Conservation (phyloP, 306 rosid species). For the Pterocarpus macrocarpus region DNA sequence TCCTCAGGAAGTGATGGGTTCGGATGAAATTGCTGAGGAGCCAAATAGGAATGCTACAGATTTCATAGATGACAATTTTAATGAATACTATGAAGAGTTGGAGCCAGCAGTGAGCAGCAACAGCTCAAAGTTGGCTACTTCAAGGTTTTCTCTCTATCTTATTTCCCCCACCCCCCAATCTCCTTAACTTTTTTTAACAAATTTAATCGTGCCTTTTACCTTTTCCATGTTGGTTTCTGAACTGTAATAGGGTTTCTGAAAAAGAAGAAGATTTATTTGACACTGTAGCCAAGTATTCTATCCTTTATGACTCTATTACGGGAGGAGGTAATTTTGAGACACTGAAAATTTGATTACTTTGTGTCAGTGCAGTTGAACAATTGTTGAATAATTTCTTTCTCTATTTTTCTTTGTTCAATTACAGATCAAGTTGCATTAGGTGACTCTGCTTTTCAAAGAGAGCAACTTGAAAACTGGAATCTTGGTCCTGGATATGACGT, state of each 20-base stretch:
- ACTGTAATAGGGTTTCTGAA: slow-evolving; percentile 58
- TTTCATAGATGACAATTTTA: slow-evolving; percentile 48
- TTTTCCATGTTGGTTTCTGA: slow-evolving; percentile 41
- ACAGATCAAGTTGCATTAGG: slow-evolving; percentile 43
- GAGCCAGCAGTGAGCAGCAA: slow-evolving; percentile 43
- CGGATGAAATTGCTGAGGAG: slow-evolving; percentile 46
- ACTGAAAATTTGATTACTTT: background rate
- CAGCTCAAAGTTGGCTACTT: slow-evolving; percentile 50
- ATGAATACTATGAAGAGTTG: slow-evolving; percentile 45
- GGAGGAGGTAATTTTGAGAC: slow-evolving; percentile 61
- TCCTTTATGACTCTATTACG: slow-evolving; percentile 48
- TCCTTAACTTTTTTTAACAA: background rate
- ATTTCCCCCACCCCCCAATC: slow-evolving; percentile 22
- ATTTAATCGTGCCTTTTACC: slow-evolving; percentile 11
- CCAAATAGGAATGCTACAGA: slow-evolving; percentile 48
- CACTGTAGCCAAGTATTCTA: slow-evolving; percentile 45
- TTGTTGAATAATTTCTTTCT: slow-evolving; percentile 22
- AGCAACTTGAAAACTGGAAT: slow-evolving; percentile 80
- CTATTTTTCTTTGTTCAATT: slow-evolving; percentile 40
- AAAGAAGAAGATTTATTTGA: slow-evolving; percentile 54
- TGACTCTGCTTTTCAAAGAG: slow-evolving; percentile 72
- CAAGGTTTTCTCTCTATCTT: slow-evolving; percentile 61
- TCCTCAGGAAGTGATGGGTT: slow-evolving; percentile 46
- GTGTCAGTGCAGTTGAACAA: slow-evolving; percentile 19
- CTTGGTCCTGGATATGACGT: slow-evolving; percentile 78